phyloP scores from a whole-genome alignment of 2,329 filamentous ascomycete species.

The Penicillium sp. region DNA sequence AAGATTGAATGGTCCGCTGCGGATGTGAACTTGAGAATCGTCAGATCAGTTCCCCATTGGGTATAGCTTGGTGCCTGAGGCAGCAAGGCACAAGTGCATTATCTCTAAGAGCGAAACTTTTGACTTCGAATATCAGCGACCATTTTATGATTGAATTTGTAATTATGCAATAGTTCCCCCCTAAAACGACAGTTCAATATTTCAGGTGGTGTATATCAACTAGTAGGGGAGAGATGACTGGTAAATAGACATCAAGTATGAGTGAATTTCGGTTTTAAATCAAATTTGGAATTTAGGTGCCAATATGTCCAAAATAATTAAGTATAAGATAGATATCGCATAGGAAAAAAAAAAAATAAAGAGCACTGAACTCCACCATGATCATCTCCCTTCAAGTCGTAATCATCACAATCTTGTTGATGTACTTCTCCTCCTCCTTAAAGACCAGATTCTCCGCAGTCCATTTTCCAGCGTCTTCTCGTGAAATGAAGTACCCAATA shows the following conservation, averaged over 20 bases:
- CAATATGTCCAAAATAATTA: too few species aligned
- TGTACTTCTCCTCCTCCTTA: conserved; percentile 5
- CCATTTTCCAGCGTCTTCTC: conserved; percentile 32
- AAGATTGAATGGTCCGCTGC: conserved; percentile 8
- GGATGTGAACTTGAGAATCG: conserved; percentile 20
- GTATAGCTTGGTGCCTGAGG: conserved; percentile 24
- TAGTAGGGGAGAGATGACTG: too few species aligned
- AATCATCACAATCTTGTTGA: conserved; percentile 17
- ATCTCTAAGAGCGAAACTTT: not conserved
- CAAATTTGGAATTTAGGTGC: too few species aligned
- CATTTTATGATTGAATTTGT: too few species aligned
- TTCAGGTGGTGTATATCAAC: too few species aligned
- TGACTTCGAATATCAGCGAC: too few species aligned
- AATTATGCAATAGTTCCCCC: too few species aligned
- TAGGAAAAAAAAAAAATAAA: not conserved
- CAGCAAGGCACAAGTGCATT: not conserved
- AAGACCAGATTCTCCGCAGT: conserved; percentile 16
- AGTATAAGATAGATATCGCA: too few species aligned
- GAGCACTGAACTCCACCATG: not conserved
- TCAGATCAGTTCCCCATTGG: conserved; percentile 22
- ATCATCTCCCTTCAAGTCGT: conserved; percentile 4
- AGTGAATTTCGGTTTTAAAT: too few species aligned
- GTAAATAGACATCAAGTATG: too few species aligned
- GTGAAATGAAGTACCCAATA: conserved; percentile 36
- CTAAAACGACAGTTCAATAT: too few species aligned